phyloP scores from a whole-genome alignment of 176 grass and related monocot genomes.

The Stipa capillata region DNA sequence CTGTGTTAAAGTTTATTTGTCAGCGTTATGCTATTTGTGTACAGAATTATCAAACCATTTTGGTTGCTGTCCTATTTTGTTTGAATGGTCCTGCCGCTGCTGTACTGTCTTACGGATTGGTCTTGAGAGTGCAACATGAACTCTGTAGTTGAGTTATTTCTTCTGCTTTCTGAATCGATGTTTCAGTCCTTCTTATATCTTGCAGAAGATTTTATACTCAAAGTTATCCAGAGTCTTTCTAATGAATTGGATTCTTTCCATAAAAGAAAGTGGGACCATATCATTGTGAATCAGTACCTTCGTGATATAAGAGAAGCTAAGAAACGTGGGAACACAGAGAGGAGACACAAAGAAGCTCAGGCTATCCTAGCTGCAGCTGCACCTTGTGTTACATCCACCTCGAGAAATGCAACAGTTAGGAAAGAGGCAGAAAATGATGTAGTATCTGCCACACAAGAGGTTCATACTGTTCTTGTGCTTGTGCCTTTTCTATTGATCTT shows the following conservation, averaged over 20 bases:
- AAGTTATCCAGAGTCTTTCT: constrained; percentile 66
- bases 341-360: constrained; percentile 96
- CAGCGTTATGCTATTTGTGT: neutral
- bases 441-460: constrained; percentile 48
- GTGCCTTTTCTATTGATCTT: neutral
- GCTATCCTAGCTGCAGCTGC: constrained; percentile 82
- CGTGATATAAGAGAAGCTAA: constrained; percentile 93
- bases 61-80: neutral
- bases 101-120: neutral
- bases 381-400: constrained; percentile 36
- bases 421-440: constrained; percentile 71
- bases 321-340: constrained; percentile 86
- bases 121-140: neutral
- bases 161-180: constrained; percentile 42
- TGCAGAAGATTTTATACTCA: constrained; percentile 73
- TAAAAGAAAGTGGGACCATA: constrained; percentile 87
- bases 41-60: neutral
- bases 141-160: constrained; percentile 18
- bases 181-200: constrained; percentile 36
- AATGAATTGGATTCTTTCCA: constrained; percentile 53
- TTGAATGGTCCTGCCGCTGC: constrained; percentile 3
- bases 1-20: neutral
- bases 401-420: constrained; percentile 34
- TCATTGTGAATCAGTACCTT: constrained; percentile 89
- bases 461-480: constrained; percentile 22